Base-by-base conservation (phyloP, 306 rosid species). In the Spatholobus suberectus region DNA sequence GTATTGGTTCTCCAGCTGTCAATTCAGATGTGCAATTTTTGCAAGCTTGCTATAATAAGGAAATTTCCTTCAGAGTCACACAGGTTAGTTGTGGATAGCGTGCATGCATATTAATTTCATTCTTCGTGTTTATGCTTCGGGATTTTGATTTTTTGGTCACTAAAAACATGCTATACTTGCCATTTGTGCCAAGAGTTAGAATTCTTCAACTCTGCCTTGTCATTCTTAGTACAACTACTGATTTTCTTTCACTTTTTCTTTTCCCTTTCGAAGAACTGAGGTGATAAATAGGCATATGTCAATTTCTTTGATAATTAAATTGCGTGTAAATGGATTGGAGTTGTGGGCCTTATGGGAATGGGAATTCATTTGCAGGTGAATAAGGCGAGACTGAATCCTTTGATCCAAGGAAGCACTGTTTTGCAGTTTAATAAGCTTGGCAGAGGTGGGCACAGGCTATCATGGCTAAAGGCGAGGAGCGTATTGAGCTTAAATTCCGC, bases 401-500 rank as follows among this genome's bases (percentile, higher is more conserved):
- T 80, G 57, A 62, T 73, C 17, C 84, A 59, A 74, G 75, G 79
- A 73, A 73, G 62, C 79, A 35, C 71, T 77, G 73, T 76, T 73
- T 76, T 51, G 80, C 85, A 55, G 59, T 83, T 66, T 29, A 23
- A 49, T 74, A 77, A 87, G 88, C 80, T 83, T 85, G 76, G 63
- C 9, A 70, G 76, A 82, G 86, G 85, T 77, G 78, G 72, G 75
- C 26, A 71, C 77, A 34, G 29, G 40, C 52, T 80, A 76, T 73
- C 29, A 92, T 91, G 97, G 91, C 89, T 70, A 89, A 82, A 81
- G 87, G 84, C 61, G 89, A 88, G 80, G 92, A 78, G 43, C 24
- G 29, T 41, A 71, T 88, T 46, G 91, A 88, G 70, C 92, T 93
- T 85, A 91, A 90, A 47, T 93, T 93, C 79, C 88, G 95, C 55